Base-by-base conservation (phyloP, 208 protist species). In the Phytomonas sp. region DNA sequence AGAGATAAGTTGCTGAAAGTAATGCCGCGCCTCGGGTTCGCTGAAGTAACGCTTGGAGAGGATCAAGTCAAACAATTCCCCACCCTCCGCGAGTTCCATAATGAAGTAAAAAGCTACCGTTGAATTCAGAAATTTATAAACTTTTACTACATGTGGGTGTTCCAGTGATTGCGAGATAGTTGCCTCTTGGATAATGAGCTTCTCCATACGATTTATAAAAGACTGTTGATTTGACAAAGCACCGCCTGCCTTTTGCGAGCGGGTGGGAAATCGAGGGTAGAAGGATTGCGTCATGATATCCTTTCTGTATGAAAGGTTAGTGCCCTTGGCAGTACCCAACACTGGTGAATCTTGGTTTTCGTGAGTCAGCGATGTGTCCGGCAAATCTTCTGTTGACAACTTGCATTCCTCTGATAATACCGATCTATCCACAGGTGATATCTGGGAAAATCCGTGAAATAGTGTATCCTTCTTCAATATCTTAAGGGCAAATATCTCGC, bases 1-100 rank as follows among this genome's bases (percentile, higher is more conserved):
- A 31, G 74, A 82, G 62, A 98, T 93, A 60, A 98, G 87, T 74
- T 98, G 94, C 76, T 94, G 89, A 75, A 97, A 94, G 82, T 96
- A 97, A 62, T 84, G 62, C 9, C 94, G 84, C 0, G 93, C 91
- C 34, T 86, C 88, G 60, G 82, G 67, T 76, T 98, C 96, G 59
- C 32, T 61, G 62, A 98, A 97, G 74, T 84, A 83, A 8, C 85
- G 78, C 51, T 88, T 81, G 30, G 79, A 84, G 29, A 95, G 85
- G 68, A 99, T 97, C 61, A 96, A 78, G 66, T 97, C 91, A 66
- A 98, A 98, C 67, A 99, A 82, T 79, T 98, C 95, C 0, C 97
- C 97, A 61, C 92, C 87, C 60, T 91, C 81, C 6, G 85, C 88
- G 9, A 97, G 76, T 67, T 97, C 93, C 81, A 97, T 79, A 5